These are phyloP conservation scores for Fusarium protoensiforme DNA, from an alignment of 2,329 filamentous ascomycete genomes.

Conservation along the genomic window DNA sequence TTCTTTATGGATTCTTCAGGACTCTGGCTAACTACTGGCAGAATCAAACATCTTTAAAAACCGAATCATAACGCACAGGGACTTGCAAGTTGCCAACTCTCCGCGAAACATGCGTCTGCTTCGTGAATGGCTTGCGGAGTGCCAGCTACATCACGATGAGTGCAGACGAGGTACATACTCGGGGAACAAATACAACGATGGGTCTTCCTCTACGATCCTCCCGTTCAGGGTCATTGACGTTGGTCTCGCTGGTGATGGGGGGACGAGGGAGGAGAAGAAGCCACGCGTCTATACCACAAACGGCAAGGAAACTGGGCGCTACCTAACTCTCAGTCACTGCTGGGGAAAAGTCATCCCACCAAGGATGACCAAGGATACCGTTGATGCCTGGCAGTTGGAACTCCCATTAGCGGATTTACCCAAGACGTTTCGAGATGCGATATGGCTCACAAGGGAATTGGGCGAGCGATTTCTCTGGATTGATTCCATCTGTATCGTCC, in stretches of 20 bases:
- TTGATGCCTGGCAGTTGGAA: background rate
- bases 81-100: background rate
- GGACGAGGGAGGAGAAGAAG: background rate
- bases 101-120: background rate
- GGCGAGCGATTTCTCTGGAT: background rate
- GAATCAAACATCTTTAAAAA: background rate
- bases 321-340: background rate
- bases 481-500: background rate
- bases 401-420: background rate
- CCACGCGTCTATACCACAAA: background rate
- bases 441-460: background rate
- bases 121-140: background rate
- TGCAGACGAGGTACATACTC: background rate
- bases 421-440: background rate
- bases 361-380: background rate
- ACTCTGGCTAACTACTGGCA: background rate
- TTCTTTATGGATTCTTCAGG: background rate
- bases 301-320: background rate
- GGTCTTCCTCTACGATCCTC: background rate
- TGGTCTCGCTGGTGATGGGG: background rate
- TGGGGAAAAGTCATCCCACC: background rate
- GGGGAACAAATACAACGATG: background rate
- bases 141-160: background rate
- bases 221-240: background rate
- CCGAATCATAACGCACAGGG: background rate